Base-by-base conservation (phyloP, 352 stramenopile species). In the Phytophthora vignae region DNA sequence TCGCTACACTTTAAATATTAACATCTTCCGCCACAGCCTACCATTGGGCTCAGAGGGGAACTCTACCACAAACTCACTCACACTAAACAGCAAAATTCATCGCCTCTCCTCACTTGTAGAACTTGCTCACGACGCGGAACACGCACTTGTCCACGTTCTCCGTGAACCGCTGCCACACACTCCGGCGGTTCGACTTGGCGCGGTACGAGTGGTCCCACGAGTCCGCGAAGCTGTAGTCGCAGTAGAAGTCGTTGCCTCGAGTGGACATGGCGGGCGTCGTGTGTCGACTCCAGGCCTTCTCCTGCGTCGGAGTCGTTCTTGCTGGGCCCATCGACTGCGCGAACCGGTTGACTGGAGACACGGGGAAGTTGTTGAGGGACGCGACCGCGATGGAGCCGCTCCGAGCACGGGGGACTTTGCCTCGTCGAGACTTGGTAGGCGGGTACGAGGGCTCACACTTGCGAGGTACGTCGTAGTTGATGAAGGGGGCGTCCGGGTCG, bases 101-200 rank as follows among this genome's bases (percentile, higher is more conserved):
- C 25, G 25, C 4, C 7, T 21, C 6, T 48, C 36, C 5, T 81
- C 36, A 76, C 54, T 65, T 76, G 66, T 76, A 78, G 48, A 81
- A 81, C 25, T 78, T 78, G 58, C 61, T 73, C 17, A 73, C 64
- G 21, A 81, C 61, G 11, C 74, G 69, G 29, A 73, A 67, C 6
- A 81, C 46, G 25, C 70, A 78, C 21, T 68, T 74, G 71, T 78
- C 70, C 6, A 78, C 66, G 60, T 70, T 76, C 21, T 76, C 54
- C 0, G 61, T 55, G 55, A 81, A 62, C 52, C 74, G 60, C 19
- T 60, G 60, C 74, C 74, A 78, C 29, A 67, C 38, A 19, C 55
- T 78, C 49, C 50, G 64, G 48, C 66, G 57, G 31, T 78, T 81
- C 4, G 70, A 78, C 36, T 69, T 73, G 15, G 66, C 66, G 9